phyloP scores from a whole-genome alignment of 805 yeast genomes.

The Tetrapisispora phaffii region DNA sequence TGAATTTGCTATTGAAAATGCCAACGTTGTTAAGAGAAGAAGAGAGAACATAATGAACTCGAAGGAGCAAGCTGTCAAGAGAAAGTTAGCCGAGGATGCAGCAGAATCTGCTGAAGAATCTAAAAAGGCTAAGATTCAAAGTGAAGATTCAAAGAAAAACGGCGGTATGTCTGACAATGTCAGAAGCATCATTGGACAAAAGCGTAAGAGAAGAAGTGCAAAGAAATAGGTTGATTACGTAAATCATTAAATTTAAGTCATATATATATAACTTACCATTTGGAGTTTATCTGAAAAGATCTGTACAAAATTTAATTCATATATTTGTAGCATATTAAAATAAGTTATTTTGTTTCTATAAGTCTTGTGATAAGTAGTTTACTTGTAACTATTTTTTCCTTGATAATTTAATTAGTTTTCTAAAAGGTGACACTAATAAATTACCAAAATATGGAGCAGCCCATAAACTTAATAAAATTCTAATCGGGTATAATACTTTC shows the following conservation, averaged over 20 bases:
- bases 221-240: conserved; percentile 21
- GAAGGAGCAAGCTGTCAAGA: conserved; percentile 27
- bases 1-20: conserved; percentile 93
- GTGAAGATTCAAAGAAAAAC: conserved; percentile 9
- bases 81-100: conserved; percentile 15
- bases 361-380: not conserved
- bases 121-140: conserved; percentile 22
- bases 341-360: too few species aligned
- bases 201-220: conserved; percentile 53
- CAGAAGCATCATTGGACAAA: conserved; percentile 55
- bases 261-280: too few species aligned
- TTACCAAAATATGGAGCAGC: conserved; percentile 28
- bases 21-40: conserved; percentile 86
- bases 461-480: conserved; percentile 27
- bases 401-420: not conserved
- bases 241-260: not conserved
- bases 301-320: too few species aligned
- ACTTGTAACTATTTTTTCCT: not conserved
- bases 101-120: conserved; percentile 12
- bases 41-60: conserved; percentile 49
- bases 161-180: conserved; percentile 44
- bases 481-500: conserved; percentile 35
- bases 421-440: conserved; percentile 1
- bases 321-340: not conserved
- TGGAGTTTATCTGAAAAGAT: too few species aligned